Evolutionary conservation across 208 protist species (phyloP).

Genomic region (Leishmania tropica): DNA sequence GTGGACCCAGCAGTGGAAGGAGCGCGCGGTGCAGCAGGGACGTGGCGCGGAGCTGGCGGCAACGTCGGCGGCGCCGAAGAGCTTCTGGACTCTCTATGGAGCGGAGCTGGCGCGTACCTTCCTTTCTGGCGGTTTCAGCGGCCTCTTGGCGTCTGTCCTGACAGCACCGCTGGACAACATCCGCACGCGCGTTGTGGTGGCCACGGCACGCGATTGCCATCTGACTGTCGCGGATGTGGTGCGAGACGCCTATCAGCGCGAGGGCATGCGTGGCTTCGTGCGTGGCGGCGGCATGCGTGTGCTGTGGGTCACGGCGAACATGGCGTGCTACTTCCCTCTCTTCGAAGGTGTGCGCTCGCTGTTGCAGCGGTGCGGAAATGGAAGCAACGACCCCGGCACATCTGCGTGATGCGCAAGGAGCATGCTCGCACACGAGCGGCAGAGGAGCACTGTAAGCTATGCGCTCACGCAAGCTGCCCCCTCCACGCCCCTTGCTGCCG

Average conservation of each 20-base stretch:
- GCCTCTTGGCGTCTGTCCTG: conserved; percentile 59
- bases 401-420: background rate
- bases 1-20: conserved; percentile 42
- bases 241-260: conserved; percentile 35
- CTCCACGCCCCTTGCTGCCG: background rate
- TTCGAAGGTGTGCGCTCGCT: conserved; percentile 58
- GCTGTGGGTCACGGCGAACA: conserved; percentile 82
- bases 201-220: conserved; percentile 34
- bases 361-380: conserved; percentile 5
- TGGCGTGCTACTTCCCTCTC: conserved; percentile 81
- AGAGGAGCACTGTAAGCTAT: background rate
- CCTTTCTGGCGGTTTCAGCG: conserved; percentile 78
- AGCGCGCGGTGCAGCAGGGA: background rate
- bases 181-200: conserved; percentile 68
- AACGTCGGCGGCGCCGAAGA: background rate
- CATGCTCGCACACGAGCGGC: background rate
- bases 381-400: background rate
- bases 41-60: background rate
- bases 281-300: conserved; percentile 68
- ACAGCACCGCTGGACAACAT: conserved; percentile 83
- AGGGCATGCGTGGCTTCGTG: conserved; percentile 67
- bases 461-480: background rate
- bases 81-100: conserved; percentile 33
- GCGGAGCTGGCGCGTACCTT: conserved; percentile 53
- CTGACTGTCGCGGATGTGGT: conserved; percentile 48